Evolutionary conservation across 257 asterid species (phyloP).

Genomic region (Solanum neorickii): DNA sequence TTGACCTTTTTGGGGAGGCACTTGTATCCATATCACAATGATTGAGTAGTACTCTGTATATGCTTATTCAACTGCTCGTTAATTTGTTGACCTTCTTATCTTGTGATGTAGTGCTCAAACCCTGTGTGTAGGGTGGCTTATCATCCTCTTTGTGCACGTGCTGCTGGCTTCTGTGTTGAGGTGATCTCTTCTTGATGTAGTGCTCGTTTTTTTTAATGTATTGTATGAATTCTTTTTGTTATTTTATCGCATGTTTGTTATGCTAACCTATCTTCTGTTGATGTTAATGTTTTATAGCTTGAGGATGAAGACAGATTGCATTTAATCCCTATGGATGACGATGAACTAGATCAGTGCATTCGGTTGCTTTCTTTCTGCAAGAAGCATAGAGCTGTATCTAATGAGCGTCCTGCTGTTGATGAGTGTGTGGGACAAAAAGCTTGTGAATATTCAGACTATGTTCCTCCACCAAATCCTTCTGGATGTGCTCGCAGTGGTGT

Average conservation of each 20-base stretch:
- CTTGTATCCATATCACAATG: background rate
- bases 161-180: slow-evolving; percentile 97
- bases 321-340: slow-evolving; percentile 66
- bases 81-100: background rate
- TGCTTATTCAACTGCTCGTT: background rate
- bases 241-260: background rate
- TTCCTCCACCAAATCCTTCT: slow-evolving; percentile 64
- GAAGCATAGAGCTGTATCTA: slow-evolving; percentile 75
- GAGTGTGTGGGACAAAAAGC: slow-evolving; percentile 33
- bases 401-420: slow-evolving; percentile 38
- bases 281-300: slow-evolving; percentile 33
- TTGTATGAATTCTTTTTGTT: background rate
- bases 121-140: slow-evolving; percentile 69
- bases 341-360: slow-evolving; percentile 80
- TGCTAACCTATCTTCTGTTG: slow-evolving; percentile 3
- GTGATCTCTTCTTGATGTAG: slow-evolving; percentile 21
- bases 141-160: slow-evolving; percentile 99
- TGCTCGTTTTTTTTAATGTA: background rate
- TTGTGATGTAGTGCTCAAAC: slow-evolving; percentile 75
- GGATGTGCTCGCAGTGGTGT: slow-evolving; percentile 96
- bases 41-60: background rate
- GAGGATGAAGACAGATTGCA: slow-evolving; percentile 79
- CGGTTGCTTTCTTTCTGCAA: slow-evolving; percentile 82
- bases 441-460: slow-evolving; percentile 41
- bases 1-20: background rate